Evolutionary conservation across 2,329 filamentous ascomycete species (phyloP).

Genomic region (Venturiaceae sp.): DNA sequence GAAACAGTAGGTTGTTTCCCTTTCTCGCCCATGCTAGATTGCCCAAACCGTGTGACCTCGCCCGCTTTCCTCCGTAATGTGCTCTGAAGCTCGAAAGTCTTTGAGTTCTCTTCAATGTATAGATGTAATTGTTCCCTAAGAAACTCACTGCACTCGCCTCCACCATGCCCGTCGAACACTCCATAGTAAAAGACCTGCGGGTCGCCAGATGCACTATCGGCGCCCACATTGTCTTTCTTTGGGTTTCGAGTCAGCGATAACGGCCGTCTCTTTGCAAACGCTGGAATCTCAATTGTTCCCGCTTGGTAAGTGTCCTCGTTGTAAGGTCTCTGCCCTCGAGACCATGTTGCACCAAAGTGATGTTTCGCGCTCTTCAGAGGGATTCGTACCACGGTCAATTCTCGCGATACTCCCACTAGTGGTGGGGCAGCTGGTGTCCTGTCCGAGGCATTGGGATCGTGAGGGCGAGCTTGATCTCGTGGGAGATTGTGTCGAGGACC

Average conservation of each 20-base stretch:
- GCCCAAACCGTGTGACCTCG: conserved; percentile 8
- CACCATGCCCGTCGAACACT: conserved; percentile 93
- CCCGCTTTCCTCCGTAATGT: conserved; percentile 46
- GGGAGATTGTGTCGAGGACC: conserved; percentile 70
- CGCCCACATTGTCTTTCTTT: conserved; percentile 52
- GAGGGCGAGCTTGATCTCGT: conserved; percentile 72
- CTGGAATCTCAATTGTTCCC: conserved; percentile 84
- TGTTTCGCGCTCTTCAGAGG: conserved; percentile 90
- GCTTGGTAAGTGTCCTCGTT: conserved; percentile 95
- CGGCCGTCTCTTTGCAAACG: conserved; percentile 78
- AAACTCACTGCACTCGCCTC: conserved; percentile 79
- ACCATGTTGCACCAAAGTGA: conserved; percentile 76
- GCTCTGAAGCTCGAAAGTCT: conserved; percentile 67
- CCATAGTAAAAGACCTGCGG: conserved; percentile 97
- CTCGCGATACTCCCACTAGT: conserved; percentile 37
- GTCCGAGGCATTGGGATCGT: conserved; percentile 38
- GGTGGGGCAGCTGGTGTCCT: conserved; percentile 23
- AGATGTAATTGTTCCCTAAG: conserved; percentile 73
- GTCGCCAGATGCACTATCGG: conserved; percentile 73
- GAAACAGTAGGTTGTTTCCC: conserved; percentile 16
- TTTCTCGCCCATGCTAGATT: conserved; percentile 1
- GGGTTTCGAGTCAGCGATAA: conserved; percentile 38
- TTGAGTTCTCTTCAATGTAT: conserved; percentile 77
- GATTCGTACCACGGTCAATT: conserved; percentile 90
- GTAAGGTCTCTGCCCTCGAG: conserved; percentile 72